Conservation (phyloP, 1,139 yeast species). For the Saccharomycopsis crataegensis region DNA sequence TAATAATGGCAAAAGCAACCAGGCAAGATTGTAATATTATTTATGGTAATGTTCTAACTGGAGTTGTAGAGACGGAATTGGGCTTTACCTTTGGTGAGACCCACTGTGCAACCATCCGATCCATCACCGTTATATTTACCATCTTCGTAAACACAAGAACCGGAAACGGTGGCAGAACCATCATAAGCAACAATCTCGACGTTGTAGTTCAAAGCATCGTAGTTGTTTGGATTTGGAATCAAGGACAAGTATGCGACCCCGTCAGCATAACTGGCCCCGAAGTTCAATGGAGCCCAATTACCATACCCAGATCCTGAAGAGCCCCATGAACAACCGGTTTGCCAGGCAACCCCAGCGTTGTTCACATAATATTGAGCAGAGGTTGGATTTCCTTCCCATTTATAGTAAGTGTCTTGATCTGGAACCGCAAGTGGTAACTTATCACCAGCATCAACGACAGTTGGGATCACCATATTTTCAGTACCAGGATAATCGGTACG, state of each 20-base stretch:
- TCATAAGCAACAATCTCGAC: slow-evolving; percentile 70
- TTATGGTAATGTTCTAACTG: too few species aligned
- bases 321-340: slow-evolving; percentile 95
- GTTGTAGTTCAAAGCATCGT: slow-evolving; percentile 68
- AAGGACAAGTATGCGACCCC: slow-evolving; percentile 83
- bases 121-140: slow-evolving; percentile 70
- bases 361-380: slow-evolving; percentile 96
- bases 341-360: slow-evolving; percentile 85
- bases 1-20: too few species aligned
- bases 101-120: slow-evolving; percentile 85
- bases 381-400: slow-evolving; percentile 76
- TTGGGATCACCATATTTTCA: slow-evolving; percentile 95
- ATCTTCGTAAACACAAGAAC: slow-evolving; percentile 72
- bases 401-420: slow-evolving; percentile 66
- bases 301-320: slow-evolving; percentile 71
- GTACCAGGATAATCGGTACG: slow-evolving; percentile 99
- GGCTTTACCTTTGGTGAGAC: slow-evolving; percentile 79
- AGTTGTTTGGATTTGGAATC: slow-evolving; percentile 93
- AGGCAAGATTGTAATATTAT: too few species aligned
- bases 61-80: slow-evolving; percentile 31
- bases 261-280: slow-evolving; percentile 82
- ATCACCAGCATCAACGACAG: slow-evolving; percentile 65
- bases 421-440: slow-evolving; percentile 68
- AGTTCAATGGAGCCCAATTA: slow-evolving; percentile 96
- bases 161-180: slow-evolving; percentile 52